Base-by-base conservation (phyloP, 495 filamentous ascomycete genomes). In the Pseudoneurospora amorphoporcata region DNA sequence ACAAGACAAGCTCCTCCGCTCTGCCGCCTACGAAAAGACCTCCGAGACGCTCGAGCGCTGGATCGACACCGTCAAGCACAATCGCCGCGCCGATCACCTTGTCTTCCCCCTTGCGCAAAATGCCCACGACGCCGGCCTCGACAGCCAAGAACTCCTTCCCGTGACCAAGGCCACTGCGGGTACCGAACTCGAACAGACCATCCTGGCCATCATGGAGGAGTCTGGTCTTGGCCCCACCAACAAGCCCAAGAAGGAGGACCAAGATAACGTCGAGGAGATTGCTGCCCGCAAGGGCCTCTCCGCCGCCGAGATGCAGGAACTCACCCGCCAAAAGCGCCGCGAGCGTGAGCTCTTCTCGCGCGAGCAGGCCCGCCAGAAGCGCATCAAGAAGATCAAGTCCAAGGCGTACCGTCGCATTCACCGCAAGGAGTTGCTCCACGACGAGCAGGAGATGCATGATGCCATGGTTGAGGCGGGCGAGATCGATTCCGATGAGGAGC, bases 301-400 rank as follows among this genome's bases (percentile, higher is more conserved):
- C 89, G 39, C 89, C 88, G 76, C 76, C 0, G 93, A 97, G 75
- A 90, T 93, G 17, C 88, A 90, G 77, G 89, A 89, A 23, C 85
- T 94, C 2, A 86, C 89, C 41, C 89, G 90, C 8, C 90, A 97
- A 77, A 86, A 96, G 39, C 90, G 94, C 10, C 90, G 88, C 75
- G 88, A 91, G 70, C 85, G 96, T 72, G 95, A 98, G 74, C 82
- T 98, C 6, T 84, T 97, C 68, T 97, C 96, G 72, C 87, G 95
- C n/a, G 96, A 99, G 79, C 92, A 97, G 80, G 87, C 90, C 1
- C 89, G 93, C 70, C 88, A 94, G 4, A 97, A 95, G 82, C 90
- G 95, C 3, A 92, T 99, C 80, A 97, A 97, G 81, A 98, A 98
- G 84, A 99, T 99, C 79, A 99, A 99, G 84, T 94, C 91, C 76